phyloP scores from a whole-genome alignment of 257 asterid genomes.

The Fraxinus americana region DNA sequence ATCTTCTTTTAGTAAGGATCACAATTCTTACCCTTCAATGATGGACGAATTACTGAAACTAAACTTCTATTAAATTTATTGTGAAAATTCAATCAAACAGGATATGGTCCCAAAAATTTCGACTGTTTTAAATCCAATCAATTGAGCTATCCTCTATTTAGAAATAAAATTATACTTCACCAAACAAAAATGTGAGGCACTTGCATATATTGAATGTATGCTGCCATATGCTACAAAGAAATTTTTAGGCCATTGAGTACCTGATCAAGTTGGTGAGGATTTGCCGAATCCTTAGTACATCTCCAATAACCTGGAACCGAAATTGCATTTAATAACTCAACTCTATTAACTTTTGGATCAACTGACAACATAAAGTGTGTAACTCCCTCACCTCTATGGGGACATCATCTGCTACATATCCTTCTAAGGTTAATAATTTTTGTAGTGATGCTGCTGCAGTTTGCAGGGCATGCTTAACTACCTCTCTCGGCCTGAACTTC shows the following conservation, averaged over 20 bases:
- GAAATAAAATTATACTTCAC: neutral
- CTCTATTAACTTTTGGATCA: neutral
- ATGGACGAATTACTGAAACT: neutral
- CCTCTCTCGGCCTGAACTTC: slow-evolving; percentile 92
- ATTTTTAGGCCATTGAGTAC: slow-evolving; percentile 36
- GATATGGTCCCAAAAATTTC: neutral
- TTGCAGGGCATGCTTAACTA: slow-evolving; percentile 86
- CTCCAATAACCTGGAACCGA: slow-evolving; percentile 70
- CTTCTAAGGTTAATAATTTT: slow-evolving; percentile 77
- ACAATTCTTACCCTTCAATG: neutral
- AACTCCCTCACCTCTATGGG: slow-evolving; percentile 70
- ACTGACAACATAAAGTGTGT: neutral
- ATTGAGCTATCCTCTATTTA: neutral
- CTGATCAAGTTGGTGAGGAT: slow-evolving; percentile 90
- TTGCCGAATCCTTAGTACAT: slow-evolving; percentile 89
- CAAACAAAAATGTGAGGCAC: neutral
- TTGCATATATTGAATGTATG: neutral
- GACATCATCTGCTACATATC: slow-evolving; percentile 85
- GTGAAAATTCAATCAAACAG: neutral
- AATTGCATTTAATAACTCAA: slow-evolving; percentile 5
- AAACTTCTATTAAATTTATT: neutral
- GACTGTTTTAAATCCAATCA: neutral
- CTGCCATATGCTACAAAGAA: neutral
- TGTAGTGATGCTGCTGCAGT: slow-evolving; percentile 91
- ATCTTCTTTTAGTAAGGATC: neutral